Percentiles rank a stretch among this genome's conserved stretches.
Evolutionary conservation across 768 basidiomycete genomes (phyloP).

Genomic region (Tulasnella sp.): DNA sequence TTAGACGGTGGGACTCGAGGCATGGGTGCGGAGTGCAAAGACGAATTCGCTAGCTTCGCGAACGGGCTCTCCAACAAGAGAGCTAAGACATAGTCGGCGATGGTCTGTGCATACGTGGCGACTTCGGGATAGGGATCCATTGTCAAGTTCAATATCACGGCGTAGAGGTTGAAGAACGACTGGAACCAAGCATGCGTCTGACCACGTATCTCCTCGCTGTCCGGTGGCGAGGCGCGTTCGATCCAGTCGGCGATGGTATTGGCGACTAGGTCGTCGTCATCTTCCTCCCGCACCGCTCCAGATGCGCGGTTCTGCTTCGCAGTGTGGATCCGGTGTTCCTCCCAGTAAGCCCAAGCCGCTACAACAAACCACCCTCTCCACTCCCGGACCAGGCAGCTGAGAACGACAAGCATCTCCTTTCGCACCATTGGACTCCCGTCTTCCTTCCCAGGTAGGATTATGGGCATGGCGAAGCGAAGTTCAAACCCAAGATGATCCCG

Average conservation of each 20-base stretch:
- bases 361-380: conserved; percentile 95
- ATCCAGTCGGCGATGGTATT: conserved; percentile 8
- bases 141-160: conserved; percentile 77
- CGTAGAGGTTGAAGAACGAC: conserved; percentile 91
- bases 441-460: conserved; percentile 77
- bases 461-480: conserved; percentile 82
- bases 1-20: not conserved
- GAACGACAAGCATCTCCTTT: conserved; percentile 83
- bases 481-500: conserved; percentile 62
- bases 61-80: conserved; percentile 85
- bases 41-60: conserved; percentile 55
- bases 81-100: conserved; percentile 87
- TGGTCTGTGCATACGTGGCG: conserved; percentile 78
- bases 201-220: conserved; percentile 44
- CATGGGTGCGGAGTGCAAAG: conserved; percentile 42
- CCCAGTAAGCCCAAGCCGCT: conserved; percentile 95
- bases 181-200: conserved; percentile 77
- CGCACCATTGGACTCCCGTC: conserved; percentile 96
- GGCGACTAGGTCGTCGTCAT: conserved; percentile 14
- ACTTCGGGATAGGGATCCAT: conserved; percentile 92
- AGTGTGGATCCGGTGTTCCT: conserved; percentile 38
- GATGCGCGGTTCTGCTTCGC: not conserved
- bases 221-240: not conserved
- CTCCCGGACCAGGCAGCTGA: conserved; percentile 89
- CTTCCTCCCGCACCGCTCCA: conserved; percentile 11